Evolutionary conservation across 2,329 filamentous ascomycete species (phyloP), one percentile per base, ranked within the genome.

Genomic region (Aspergillus vadensis): DNA sequence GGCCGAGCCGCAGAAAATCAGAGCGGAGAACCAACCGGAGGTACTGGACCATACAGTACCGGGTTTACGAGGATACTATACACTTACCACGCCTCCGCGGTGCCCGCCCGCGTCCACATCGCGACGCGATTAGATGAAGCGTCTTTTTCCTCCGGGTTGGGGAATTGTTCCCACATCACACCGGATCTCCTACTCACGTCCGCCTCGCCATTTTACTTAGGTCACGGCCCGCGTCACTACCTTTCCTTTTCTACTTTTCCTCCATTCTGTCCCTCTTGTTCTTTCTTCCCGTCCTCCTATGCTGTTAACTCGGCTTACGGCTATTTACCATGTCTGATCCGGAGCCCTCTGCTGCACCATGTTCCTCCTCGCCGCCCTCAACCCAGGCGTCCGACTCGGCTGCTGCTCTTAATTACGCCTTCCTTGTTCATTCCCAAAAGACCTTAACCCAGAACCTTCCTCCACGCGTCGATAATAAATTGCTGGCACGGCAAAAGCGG

Each of bases 341-440:
- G 62, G 74, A 76, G 65, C 66, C 67, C 48, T 69, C 72, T 64
- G 67, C 65, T 59, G 65, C 66, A 47, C 57, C 67, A 60, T 67
- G 38, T 48, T 69, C 70, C 57, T 76, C 73, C 49, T 75, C 75
- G 59, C 69, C 74, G 44, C 67, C 74, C 41, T 70, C 73, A 59
- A 65, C 71, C 50, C 68, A 71, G 62, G 61, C 70, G 36, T 68
- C 70, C 51, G 74, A 75, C 48, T 71, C 71, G 58, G 67, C 71
- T 53, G 64, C 72, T 58, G 69, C 71, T 58, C 69, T 73, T 15
- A 77, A 74, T 57, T 82, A 83, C 70, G 82, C 85, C 53, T 87
- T 87, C 68, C 77, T 87, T n/a, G 82, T 86, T 44, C 84, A 86
- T 70, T 86, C 84, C 15, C 81, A 84, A 59, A 80, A 82, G 63